Evolutionary conservation across 306 rosid species (phyloP).

Genomic region (Citrullus amarus): DNA sequence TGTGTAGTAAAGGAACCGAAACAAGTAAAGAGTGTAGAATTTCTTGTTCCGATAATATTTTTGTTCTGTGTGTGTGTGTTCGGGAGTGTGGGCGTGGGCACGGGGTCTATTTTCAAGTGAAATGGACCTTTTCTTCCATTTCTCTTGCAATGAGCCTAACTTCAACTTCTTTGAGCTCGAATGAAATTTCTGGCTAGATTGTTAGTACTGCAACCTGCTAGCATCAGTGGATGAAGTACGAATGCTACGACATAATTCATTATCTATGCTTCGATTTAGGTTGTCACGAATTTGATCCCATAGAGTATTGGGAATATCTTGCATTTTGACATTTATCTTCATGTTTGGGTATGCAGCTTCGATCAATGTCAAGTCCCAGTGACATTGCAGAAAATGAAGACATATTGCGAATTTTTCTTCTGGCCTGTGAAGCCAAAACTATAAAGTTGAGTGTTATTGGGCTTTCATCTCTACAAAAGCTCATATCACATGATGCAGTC

Average conservation of each 20-base stretch:
- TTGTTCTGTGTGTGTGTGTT: not conserved
- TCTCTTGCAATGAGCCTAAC: no score
- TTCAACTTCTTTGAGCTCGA: no score
- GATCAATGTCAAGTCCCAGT: slow-evolving; percentile 64
- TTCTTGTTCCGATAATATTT: not conserved
- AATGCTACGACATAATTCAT: not conserved
- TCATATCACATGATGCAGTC: slow-evolving; percentile 89
- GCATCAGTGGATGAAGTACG: not conserved
- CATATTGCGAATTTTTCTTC: slow-evolving; percentile 70
- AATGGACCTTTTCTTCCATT: not conserved
- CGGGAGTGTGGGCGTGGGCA: not conserved
- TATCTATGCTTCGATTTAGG: not conserved
- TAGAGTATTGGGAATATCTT: not conserved
- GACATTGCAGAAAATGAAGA: slow-evolving; percentile 91
- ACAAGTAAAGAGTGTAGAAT: not conserved
- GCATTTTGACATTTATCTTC: slow-evolving; percentile 8
- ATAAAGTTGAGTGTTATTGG: slow-evolving; percentile 85
- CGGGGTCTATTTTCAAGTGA: not conserved
- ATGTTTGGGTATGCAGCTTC: slow-evolving; percentile 57
- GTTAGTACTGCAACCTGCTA: not conserved
- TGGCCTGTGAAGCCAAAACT: slow-evolving; percentile 84
- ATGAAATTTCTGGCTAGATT: not conserved
- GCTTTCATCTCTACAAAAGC: slow-evolving; percentile 87
- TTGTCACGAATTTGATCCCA: not conserved
- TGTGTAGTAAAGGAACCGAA: not conserved